phyloP scores from a whole-genome alignment of 768 basidiomycete genomes.

The Hemileccinum rubropunctum region DNA sequence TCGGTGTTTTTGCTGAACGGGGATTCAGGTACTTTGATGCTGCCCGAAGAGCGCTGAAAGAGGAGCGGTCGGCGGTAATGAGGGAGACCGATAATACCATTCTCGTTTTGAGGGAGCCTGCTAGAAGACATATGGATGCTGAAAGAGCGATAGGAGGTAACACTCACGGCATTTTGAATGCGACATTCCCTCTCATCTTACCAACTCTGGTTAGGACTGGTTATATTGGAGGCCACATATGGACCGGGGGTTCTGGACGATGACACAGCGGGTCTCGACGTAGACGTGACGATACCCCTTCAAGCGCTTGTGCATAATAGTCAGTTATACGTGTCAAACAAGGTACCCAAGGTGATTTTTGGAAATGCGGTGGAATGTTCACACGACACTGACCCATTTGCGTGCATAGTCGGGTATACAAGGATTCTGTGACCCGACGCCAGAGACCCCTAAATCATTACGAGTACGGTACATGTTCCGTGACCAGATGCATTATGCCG shows the following conservation, averaged over 20 bases:
- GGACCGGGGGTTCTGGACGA: conserved; percentile 52
- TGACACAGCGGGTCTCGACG: conserved; percentile 51
- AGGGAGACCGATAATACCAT: conserved; percentile 63
- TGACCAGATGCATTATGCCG: conserved; percentile 70
- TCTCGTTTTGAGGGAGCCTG: conserved; percentile 63
- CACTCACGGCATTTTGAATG: conserved; percentile 9
- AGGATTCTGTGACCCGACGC: conserved; percentile 87
- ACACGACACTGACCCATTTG: conserved; percentile 5
- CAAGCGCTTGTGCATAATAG: conserved; percentile 80
- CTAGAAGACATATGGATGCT: conserved; percentile 56
- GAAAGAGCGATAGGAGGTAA: conserved; percentile 71
- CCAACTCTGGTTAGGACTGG: conserved; percentile 50
- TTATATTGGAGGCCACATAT: conserved; percentile 75
- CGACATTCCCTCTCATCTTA: conserved; percentile 12
- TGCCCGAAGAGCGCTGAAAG: conserved; percentile 57
- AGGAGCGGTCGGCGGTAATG: conserved; percentile 61
- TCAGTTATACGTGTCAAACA: conserved; percentile 75
- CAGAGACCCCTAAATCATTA: conserved; percentile 66
- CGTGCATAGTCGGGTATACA: conserved; percentile 63
- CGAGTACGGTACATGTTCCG: conserved; percentile 76
- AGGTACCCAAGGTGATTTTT: conserved; percentile 62
- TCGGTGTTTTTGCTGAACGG: conserved; percentile 15
- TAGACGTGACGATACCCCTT: conserved; percentile 79
- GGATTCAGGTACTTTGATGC: conserved; percentile 60
- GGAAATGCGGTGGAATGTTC: background rate